Evolutionary conservation across 2,329 filamentous ascomycete species (phyloP).

Genomic region (Hawksworthiomyces lignivorus): DNA sequence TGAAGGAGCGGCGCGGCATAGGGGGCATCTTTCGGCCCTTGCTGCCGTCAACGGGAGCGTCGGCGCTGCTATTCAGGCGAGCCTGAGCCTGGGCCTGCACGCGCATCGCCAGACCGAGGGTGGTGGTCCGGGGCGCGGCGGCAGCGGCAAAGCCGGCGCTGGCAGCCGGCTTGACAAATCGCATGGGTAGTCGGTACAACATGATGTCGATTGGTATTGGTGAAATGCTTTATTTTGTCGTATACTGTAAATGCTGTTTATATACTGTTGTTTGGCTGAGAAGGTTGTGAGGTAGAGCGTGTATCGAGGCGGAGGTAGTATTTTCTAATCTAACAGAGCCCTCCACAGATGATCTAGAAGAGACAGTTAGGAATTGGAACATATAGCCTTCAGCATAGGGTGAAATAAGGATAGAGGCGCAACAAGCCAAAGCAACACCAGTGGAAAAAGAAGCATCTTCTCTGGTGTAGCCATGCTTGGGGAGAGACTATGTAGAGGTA

Average conservation of each 20-base stretch:
- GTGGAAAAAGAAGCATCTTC: slow-evolving; percentile 18
- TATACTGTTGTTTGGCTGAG: no score
- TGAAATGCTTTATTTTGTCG: no score
- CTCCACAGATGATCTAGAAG: slow-evolving; percentile 45
- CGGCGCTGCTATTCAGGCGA: slow-evolving; percentile 26
- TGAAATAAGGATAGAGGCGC: neutral
- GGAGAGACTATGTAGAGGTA: no score
- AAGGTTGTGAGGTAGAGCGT: slow-evolving; percentile 9
- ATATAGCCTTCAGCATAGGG: neutral
- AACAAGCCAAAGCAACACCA: neutral
- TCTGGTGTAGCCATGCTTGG: no score
- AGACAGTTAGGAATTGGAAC: no score
- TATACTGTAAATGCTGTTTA: no score
- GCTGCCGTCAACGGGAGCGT: slow-evolving; percentile 55
- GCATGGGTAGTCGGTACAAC: slow-evolving; percentile 50
- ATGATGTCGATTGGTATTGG: slow-evolving; percentile 29
- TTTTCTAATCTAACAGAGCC: slow-evolving; percentile 39
- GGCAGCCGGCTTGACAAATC: slow-evolving; percentile 40
- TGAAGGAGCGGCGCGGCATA: slow-evolving; percentile 48
- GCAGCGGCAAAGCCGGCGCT: slow-evolving; percentile 18
- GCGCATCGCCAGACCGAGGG: slow-evolving; percentile 28
- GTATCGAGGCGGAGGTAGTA: slow-evolving; percentile 11
- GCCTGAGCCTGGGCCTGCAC: slow-evolving; percentile 29
- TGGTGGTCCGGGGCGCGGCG: slow-evolving; percentile 28
- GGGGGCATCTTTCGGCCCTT: slow-evolving; percentile 61